These are phyloP conservation scores for Solanum rostratum DNA, from an alignment of 257 asterid species.

Conservation along the genomic window DNA sequence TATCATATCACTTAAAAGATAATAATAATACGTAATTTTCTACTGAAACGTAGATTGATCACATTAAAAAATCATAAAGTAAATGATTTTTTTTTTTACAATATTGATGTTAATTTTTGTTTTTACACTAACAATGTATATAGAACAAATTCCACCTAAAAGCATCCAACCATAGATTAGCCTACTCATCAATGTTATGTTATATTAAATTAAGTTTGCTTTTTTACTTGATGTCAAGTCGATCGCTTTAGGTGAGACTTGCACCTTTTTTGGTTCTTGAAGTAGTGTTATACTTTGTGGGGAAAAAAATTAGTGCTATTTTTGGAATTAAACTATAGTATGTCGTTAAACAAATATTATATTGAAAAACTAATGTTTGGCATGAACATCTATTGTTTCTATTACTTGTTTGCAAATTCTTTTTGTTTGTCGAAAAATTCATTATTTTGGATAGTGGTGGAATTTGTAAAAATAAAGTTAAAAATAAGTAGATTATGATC, in stretches of 20 bases:
- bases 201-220: neutral
- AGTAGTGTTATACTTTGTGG: neutral
- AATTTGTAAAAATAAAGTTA: neutral
- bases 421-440: no score
- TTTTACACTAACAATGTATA: neutral
- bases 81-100: accelerated
- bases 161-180: neutral
- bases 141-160: neutral
- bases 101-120: neutral
- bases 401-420: no score
- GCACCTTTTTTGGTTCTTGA: neutral
- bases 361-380: neutral
- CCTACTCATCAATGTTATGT: neutral
- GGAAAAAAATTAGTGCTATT: neutral
- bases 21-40: neutral
- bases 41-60: neutral
- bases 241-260: neutral
- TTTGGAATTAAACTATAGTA: neutral
- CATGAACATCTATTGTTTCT: neutral
- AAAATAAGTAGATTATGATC: neutral
- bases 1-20: neutral
- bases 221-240: neutral
- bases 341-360: neutral
- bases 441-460: neutral
- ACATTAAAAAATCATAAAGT: neutral